A percentile compares a stretch with the other conserved stretches of the same genome.
Evolutionary conservation across 2,329 filamentous ascomycete genomes (phyloP).

Genomic region (Fusarium aywerte): DNA sequence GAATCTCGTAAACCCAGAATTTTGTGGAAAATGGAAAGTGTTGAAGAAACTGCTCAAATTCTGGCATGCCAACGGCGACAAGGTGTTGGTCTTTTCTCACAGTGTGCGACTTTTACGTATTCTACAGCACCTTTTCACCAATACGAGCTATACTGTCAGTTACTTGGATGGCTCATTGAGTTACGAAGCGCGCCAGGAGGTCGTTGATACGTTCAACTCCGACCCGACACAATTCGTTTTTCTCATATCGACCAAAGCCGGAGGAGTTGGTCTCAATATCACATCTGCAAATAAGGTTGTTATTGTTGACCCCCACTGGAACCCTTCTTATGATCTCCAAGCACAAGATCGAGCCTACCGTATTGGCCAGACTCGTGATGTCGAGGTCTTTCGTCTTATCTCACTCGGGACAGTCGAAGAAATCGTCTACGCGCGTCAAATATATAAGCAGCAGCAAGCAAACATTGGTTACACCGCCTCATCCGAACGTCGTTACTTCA

Average conservation of each 20-base stretch:
- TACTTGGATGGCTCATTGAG: slow-evolving; percentile 88
- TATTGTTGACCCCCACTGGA: slow-evolving; percentile 97
- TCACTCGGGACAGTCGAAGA: slow-evolving; percentile 95
- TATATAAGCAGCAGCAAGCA: slow-evolving; percentile 99
- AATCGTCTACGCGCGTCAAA: slow-evolving; percentile 94
- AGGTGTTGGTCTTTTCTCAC: slow-evolving; percentile 95
- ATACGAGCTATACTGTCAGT: slow-evolving; percentile 89
- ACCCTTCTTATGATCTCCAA: slow-evolving; percentile 92
- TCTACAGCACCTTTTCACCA: slow-evolving; percentile 84
- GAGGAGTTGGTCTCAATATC: slow-evolving; percentile 94
- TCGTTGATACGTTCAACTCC: slow-evolving; percentile 91
- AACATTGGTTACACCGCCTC: slow-evolving; percentile 97
- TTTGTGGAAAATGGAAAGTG: slow-evolving; percentile 97
- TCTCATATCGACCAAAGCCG: slow-evolving; percentile 91
- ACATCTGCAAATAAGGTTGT: slow-evolving; percentile 98
- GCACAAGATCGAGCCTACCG: slow-evolving; percentile 96
- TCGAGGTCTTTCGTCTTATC: slow-evolving; percentile 93
- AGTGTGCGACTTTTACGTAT: slow-evolving; percentile 87
- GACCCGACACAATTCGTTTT: slow-evolving; percentile 92
- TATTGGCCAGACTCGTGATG: slow-evolving; percentile 91
- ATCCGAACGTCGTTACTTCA: slow-evolving; percentile 93
- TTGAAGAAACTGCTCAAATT: slow-evolving; percentile 86
- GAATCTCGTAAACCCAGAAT: slow-evolving; percentile 85
- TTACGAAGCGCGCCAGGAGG: slow-evolving; percentile 83
- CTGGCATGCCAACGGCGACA: slow-evolving; percentile 91